Conservation (phyloP, 768 basidiomycete species). For the Trametes coccinea region DNA sequence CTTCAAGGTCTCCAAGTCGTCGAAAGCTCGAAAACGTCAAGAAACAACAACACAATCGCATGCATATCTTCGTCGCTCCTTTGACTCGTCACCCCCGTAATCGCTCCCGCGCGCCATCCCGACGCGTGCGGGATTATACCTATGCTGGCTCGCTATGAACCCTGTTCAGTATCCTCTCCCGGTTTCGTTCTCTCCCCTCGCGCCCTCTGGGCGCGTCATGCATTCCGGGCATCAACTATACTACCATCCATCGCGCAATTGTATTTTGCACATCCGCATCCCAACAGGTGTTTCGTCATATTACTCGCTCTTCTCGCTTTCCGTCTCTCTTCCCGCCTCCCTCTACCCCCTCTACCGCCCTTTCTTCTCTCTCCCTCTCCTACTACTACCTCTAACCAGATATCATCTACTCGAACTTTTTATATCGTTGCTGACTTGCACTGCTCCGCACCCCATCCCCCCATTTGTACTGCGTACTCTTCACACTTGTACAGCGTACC, state of each 20-base stretch:
- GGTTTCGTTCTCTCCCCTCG: neutral
- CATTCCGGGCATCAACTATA: constrained; percentile 36
- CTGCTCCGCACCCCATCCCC: constrained; percentile 4
- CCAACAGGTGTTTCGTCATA: constrained; percentile 22
- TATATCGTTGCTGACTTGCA: constrained; percentile 25
- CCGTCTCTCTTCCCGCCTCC: neutral
- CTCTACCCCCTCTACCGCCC: neutral
- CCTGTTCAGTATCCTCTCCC: constrained; percentile 21
- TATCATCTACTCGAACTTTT: constrained; percentile 23
- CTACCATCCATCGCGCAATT: constrained; percentile 40
- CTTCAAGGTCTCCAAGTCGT: constrained; percentile 5
- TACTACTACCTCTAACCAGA: neutral
- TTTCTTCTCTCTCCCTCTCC: neutral
- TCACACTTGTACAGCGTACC: constrained; percentile 38
- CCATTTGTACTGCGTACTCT: constrained; percentile 30
- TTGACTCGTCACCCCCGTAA: constrained; percentile 16
- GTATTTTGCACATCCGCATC: constrained; percentile 38
- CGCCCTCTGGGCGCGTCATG: constrained; percentile 16
- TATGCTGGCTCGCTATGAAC: constrained; percentile 27
- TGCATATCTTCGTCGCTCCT: constrained; percentile 24
- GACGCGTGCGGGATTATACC: constrained; percentile 27
- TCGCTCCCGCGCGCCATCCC: constrained; percentile 18
- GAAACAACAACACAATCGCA: neutral
- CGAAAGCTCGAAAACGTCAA: constrained; percentile 12
- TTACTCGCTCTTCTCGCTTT: constrained; percentile 36